These are phyloP conservation scores for Mimosa bimucronata DNA, from an alignment of 306 rosid species.

Conservation along the genomic window DNA sequence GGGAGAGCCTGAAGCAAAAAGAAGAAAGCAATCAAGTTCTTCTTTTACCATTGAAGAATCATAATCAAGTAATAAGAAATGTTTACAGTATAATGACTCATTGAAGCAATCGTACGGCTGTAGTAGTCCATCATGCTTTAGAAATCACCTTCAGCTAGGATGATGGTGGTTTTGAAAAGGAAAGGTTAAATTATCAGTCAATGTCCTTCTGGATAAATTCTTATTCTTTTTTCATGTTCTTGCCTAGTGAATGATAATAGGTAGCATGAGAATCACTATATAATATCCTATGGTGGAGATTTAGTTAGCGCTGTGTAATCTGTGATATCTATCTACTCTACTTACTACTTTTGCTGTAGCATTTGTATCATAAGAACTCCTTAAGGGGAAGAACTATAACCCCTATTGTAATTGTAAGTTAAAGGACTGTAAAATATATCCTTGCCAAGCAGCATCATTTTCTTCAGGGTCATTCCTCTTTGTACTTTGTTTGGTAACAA, in stretches of 20 bases:
- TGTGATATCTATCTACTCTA: conserved; percentile 41
- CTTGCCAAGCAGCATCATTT: conserved; percentile 41
- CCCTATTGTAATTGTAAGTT: conserved; percentile 48
- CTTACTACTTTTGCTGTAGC: conserved; percentile 46
- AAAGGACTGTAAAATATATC: conserved; percentile 60
- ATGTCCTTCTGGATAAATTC: conserved; percentile 41
- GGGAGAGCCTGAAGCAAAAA: conserved; percentile 82
- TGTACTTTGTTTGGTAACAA: not conserved
- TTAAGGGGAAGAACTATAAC: conserved; percentile 40
- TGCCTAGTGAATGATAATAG: conserved; percentile 50
- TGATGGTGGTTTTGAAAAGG: conserved; percentile 37
- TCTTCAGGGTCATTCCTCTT: conserved; percentile 35
- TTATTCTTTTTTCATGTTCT: conserved; percentile 49
- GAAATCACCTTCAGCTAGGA: conserved; percentile 38
- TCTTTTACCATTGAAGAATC: conserved; percentile 48
- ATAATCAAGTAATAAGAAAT: conserved; percentile 45
- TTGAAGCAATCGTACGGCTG: conserved; percentile 36
- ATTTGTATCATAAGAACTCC: conserved; percentile 61
- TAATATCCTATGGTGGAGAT: conserved; percentile 54
- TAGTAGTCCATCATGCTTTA: conserved; percentile 31
- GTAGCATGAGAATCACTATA: conserved; percentile 52
- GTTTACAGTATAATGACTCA: conserved; percentile 40
- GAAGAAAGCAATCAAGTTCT: conserved; percentile 61
- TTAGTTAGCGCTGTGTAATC: conserved; percentile 45
- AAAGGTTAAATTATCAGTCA: conserved; percentile 36